These are phyloP conservation scores for Microcos paniculata DNA, from an alignment of 345 rosid species.

Conservation along the genomic window DNA sequence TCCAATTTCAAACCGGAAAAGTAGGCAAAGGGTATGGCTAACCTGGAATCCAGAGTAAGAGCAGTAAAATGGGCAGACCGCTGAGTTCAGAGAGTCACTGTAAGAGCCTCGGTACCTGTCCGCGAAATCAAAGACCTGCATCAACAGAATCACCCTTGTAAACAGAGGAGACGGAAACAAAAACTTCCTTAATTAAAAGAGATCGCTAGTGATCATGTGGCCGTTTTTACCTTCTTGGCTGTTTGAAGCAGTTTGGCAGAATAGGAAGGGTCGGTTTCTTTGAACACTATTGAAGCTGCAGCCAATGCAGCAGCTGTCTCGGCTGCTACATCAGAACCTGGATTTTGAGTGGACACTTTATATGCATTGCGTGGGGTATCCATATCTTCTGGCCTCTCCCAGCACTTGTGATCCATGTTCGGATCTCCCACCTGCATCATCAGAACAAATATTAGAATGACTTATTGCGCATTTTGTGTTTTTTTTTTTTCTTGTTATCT, in stretches of 20 bases:
- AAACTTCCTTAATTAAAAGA: neutral
- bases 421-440: constrained; percentile 67
- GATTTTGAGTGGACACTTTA: constrained; percentile 56
- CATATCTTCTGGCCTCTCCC: constrained; percentile 89
- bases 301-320: constrained; percentile 82
- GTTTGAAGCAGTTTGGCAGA: constrained; percentile 52
- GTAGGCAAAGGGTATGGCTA: constrained; percentile 2
- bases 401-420: constrained; percentile 62
- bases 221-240: constrained; percentile 41
- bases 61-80: constrained; percentile 77
- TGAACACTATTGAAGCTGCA: constrained; percentile 72
- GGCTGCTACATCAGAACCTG: constrained; percentile 80
- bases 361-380: constrained; percentile 65
- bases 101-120: constrained; percentile 68
- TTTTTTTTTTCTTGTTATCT: neutral
- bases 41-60: constrained; percentile 66
- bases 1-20: neutral
- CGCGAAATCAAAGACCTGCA: constrained; percentile 66
- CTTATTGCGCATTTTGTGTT: neutral
- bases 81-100: constrained; percentile 58
- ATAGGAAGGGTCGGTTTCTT: constrained; percentile 61
- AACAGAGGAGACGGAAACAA: neutral
- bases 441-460: neutral
- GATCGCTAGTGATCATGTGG: neutral
- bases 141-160: constrained; percentile 4